Evolutionary conservation across 2,329 filamentous ascomycete species (phyloP).

Genomic region (Tolypocladium nubicola): DNA sequence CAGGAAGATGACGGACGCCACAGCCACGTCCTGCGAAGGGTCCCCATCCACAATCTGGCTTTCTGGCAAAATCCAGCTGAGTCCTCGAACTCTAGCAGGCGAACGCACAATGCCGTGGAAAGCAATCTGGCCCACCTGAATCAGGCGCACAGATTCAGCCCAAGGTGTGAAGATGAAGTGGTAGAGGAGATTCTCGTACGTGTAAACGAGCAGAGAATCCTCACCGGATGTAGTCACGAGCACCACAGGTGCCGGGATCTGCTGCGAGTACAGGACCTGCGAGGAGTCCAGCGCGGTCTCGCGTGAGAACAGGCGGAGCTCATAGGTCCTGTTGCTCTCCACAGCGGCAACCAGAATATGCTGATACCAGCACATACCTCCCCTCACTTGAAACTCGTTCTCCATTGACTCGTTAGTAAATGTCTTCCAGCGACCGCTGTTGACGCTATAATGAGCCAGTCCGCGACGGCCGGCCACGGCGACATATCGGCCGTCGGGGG

Average conservation of each 20-base stretch:
- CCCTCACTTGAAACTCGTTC: conserved; percentile 83
- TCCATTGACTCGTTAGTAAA: conserved; percentile 75
- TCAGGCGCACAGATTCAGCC: conserved; percentile 59
- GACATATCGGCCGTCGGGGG: conserved; percentile 84
- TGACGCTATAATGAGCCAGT: conserved; percentile 89
- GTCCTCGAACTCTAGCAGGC: conserved; percentile 78
- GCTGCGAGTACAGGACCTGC: conserved; percentile 65
- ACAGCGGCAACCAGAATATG: conserved; percentile 89
- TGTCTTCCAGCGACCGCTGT: conserved; percentile 90
- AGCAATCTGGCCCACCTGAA: conserved; percentile 95
- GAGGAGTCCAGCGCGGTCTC: conserved; percentile 68
- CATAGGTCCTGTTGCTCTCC: conserved; percentile 72
- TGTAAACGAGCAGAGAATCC: conserved; percentile 92
- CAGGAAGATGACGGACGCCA: conserved; percentile 89
- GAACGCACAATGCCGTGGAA: conserved; percentile 95
- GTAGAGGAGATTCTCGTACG: conserved; percentile 89
- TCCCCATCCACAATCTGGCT: conserved; percentile 82
- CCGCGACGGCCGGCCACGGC: conserved; percentile 91
- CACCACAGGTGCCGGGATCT: conserved; percentile 76
- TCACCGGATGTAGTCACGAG: conserved; percentile 82
- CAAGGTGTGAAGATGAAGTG: conserved; percentile 81
- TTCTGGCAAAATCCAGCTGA: conserved; percentile 94
- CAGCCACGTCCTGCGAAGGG: conserved; percentile 87
- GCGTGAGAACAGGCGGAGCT: conserved; percentile 86
- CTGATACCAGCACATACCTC: conserved; percentile 98